Conservation (phyloP, 495 filamentous ascomycete genomes). For the Aspergillus steynii region DNA sequence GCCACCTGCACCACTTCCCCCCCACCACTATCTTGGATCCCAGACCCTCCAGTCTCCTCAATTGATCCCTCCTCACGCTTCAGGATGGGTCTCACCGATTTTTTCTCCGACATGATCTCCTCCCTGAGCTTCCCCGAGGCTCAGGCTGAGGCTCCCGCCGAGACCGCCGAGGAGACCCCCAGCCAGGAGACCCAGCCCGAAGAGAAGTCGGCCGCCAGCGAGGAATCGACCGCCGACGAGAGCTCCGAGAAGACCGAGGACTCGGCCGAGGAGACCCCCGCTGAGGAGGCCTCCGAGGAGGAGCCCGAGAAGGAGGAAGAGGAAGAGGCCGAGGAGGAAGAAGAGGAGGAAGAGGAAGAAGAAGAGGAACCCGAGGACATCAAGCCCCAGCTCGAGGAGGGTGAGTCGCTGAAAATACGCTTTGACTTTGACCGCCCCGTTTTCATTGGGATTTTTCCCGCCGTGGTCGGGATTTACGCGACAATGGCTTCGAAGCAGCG, state of each 20-base stretch:
- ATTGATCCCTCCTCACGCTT: constrained; percentile 37
- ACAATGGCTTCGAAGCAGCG: background rate
- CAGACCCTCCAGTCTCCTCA: constrained; percentile 34
- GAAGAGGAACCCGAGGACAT: constrained; percentile 87
- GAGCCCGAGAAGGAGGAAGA: constrained; percentile 46
- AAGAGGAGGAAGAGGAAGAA: constrained; percentile 78
- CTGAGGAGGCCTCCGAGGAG: constrained; percentile 48
- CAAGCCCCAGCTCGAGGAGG: constrained; percentile 87
- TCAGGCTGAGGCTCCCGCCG: constrained; percentile 60
- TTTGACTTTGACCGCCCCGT: constrained; percentile 3
- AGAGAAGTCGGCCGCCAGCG: constrained; percentile 45
- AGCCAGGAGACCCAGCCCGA: constrained; percentile 54
- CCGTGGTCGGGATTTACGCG: background rate
- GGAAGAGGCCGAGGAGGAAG: constrained; percentile 49
- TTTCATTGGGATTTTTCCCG: constrained; percentile 4
- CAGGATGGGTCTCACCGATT: constrained; percentile 64
- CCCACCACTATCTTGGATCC: constrained; percentile 15
- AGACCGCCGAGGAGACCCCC: constrained; percentile 51
- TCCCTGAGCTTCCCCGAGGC: constrained; percentile 58
- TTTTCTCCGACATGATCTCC: constrained; percentile 62
- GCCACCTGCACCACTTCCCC: constrained; percentile 14
- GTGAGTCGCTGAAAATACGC: constrained; percentile 54
- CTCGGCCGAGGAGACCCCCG: constrained; percentile 44
- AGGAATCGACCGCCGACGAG: constrained; percentile 39
- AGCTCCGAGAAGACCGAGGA: constrained; percentile 38